Evolutionary conservation across 2,329 filamentous ascomycete species (phyloP).

Genomic region (Colletotrichum abscissum): DNA sequence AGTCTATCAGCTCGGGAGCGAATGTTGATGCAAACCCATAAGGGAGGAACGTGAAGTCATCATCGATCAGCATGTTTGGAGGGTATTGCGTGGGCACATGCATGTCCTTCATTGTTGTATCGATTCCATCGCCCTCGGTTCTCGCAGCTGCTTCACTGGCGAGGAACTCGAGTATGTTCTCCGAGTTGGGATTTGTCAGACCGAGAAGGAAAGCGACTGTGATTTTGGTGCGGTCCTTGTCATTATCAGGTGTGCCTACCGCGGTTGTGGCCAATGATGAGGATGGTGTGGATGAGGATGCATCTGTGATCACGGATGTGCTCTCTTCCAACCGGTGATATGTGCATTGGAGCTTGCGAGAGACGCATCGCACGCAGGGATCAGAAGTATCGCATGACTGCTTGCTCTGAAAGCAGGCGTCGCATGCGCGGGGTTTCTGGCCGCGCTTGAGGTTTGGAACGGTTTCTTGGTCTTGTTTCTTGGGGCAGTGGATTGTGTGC

Average conservation of each 20-base stretch:
- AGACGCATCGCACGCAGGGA: slow-evolving; percentile 41
- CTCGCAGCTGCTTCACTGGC: slow-evolving; percentile 28
- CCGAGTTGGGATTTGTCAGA: slow-evolving; percentile 40
- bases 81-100: background rate
- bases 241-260: background rate
- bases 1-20: slow-evolving; percentile 12
- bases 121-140: slow-evolving; percentile 25
- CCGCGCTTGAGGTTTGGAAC: slow-evolving; percentile 41
- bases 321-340: slow-evolving; percentile 31
- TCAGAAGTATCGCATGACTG: slow-evolving; percentile 41
- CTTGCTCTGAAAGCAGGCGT: slow-evolving; percentile 44
- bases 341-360: slow-evolving; percentile 38
- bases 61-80: slow-evolving; percentile 2
- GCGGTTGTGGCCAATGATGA: background rate
- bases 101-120: slow-evolving; percentile 5
- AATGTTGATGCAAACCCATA: slow-evolving; percentile 1
- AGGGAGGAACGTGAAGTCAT: slow-evolving; percentile 24
- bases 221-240: slow-evolving; percentile 36
- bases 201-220: slow-evolving; percentile 41
- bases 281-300: background rate
- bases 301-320: background rate
- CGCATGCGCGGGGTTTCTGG: slow-evolving; percentile 43
- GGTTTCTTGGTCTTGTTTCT: slow-evolving; percentile 25
- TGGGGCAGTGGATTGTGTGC: slow-evolving; percentile 39
- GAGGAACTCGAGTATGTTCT: slow-evolving; percentile 39